Evolutionary conservation across 441 rosid species (phyloP).

Genomic region (Melastoma candidum): DNA sequence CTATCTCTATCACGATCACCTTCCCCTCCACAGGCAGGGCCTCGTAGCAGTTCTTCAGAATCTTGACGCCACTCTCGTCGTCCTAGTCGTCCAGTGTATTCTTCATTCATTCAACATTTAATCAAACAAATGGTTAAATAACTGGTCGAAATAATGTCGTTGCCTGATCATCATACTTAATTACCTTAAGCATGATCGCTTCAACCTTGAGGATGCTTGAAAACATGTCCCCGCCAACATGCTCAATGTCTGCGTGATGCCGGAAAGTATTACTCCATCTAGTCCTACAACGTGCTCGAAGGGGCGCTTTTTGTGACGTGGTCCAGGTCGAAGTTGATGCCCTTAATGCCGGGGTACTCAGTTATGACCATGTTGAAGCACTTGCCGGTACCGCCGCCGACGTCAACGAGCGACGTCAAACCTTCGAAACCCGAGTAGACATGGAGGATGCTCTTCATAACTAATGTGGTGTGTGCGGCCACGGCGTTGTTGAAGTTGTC

Average conservation of each 20-base stretch:
- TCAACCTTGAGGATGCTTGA: conserved; percentile 12
- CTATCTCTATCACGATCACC: conserved; percentile 25
- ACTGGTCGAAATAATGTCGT: neutral
- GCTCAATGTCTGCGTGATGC: conserved; percentile 11
- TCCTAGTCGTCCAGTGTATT: conserved; percentile 32
- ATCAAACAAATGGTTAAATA: too few relatives aligned
- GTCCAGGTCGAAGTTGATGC: conserved; percentile 20
- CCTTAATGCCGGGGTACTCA: conserved; percentile 16
- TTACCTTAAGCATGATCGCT: conserved; percentile 26
- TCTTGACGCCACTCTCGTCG: conserved; percentile 29
- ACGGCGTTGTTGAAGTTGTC: conserved; percentile 24
- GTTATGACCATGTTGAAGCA: conserved; percentile 17
- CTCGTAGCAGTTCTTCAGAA: conserved; percentile 32
- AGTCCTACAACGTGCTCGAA: neutral
- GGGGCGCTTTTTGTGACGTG: conserved; percentile 17
- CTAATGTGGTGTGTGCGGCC: conserved; percentile 17
- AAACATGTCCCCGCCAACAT: conserved; percentile 18
- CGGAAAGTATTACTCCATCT: neutral
- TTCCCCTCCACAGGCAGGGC: conserved; percentile 28
- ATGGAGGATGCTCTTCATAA: conserved; percentile 16
- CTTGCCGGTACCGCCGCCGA: conserved; percentile 15
- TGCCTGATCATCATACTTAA: neutral
- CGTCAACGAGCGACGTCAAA: conserved; percentile 15
- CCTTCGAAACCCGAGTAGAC: conserved; percentile 18
- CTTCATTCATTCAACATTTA: conserved; percentile 5